phyloP scores from a whole-genome alignment of 805 yeast genomes.

The Ogataea angusta region DNA sequence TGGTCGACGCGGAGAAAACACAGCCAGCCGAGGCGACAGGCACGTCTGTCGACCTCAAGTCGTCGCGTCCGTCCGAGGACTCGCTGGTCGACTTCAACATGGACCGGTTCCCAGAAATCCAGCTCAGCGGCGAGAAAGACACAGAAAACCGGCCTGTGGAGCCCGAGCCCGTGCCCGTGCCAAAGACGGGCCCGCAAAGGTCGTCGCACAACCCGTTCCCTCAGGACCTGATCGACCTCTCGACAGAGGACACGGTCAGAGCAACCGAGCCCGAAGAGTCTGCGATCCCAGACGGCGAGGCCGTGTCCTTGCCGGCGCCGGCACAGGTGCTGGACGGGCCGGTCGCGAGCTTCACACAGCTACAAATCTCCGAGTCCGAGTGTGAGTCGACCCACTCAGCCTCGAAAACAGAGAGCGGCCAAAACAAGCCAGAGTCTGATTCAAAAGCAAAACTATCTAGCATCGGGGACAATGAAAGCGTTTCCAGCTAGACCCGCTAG shows the following conservation, averaged over 20 bases:
- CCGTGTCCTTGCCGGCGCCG: background rate
- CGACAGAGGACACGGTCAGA: background rate
- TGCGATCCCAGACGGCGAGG: too few species aligned
- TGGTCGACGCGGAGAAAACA: background rate
- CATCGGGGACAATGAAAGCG: background rate
- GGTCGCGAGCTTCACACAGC: slow-evolving; percentile 3
- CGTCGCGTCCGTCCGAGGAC: slow-evolving; percentile 7
- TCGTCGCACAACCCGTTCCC: slow-evolving; percentile 30
- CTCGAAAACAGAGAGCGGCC: background rate
- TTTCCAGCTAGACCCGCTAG: slow-evolving; percentile 5
- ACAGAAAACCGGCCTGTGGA: slow-evolving; percentile 2
- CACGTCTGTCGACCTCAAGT: background rate
- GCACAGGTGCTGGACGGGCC: background rate
- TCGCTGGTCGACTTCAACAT: slow-evolving; percentile 9
- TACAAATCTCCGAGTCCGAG: slow-evolving; percentile 11
- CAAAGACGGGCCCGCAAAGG: slow-evolving; percentile 16
- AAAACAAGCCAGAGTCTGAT: background rate
- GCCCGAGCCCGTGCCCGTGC: slow-evolving; percentile 8
- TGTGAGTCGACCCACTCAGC: background rate
- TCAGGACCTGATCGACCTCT: slow-evolving; percentile 16
- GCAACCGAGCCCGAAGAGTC: background rate
- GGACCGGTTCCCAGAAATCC: slow-evolving; percentile 9
- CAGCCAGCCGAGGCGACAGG: background rate
- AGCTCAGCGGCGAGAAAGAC: background rate
- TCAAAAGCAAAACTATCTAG: background rate